Conservation (phyloP, 164 flowering plant species). For the Piper longum region DNA sequence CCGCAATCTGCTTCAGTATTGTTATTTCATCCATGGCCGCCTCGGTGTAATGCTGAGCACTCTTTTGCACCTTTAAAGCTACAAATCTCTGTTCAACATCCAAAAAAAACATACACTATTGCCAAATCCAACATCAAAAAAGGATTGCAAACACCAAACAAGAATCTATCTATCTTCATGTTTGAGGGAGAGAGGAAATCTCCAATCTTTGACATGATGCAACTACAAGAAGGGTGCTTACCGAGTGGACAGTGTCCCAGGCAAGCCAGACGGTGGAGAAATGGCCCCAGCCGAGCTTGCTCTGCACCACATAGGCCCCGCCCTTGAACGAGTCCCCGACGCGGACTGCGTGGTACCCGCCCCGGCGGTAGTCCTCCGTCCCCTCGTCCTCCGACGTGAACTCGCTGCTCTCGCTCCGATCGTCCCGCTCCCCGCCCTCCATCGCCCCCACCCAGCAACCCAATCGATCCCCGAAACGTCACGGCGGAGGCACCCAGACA, state of each 20-base stretch:
- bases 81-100: constrained; percentile 32
- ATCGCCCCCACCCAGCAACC: neutral
- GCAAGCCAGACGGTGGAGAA: constrained; percentile 79
- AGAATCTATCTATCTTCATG: too few relatives aligned
- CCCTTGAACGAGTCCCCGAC: constrained; percentile 47
- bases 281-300: constrained; percentile 79
- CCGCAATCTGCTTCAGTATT: constrained; percentile 73
- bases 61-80: constrained; percentile 69
- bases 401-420: constrained; percentile 31
- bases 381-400: constrained; percentile 67
- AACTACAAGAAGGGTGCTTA: constrained; percentile 4
- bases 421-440: constrained; percentile 14
- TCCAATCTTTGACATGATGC: too few relatives aligned
- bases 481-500: too few relatives aligned
- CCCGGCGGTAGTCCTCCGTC: constrained; percentile 49
- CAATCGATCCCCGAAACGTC: too few relatives aligned
- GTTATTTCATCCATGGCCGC: constrained; percentile 76
- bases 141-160: too few relatives aligned
- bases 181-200: too few relatives aligned
- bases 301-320: constrained; percentile 48
- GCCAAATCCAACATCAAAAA: neutral
- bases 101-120: constrained; percentile 1
- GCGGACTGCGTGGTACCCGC: constrained; percentile 65
- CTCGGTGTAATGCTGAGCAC: constrained; percentile 67
- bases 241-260: constrained; percentile 42